Evolutionary conservation across 495 filamentous ascomycete species (phyloP).

Genomic region (Podospora pseudoanserina): DNA sequence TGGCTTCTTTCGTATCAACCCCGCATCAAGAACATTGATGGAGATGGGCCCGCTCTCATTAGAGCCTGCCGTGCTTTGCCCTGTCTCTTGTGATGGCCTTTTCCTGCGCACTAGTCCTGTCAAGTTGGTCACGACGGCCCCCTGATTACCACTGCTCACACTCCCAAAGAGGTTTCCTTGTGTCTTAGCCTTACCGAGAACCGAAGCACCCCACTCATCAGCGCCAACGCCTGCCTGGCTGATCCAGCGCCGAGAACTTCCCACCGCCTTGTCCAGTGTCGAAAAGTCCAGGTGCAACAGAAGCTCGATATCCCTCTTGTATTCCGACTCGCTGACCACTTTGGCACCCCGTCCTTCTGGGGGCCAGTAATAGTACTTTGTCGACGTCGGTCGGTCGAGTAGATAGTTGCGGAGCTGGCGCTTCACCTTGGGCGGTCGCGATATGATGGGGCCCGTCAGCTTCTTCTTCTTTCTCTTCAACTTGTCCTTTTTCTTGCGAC

Average conservation of each 20-base stretch:
- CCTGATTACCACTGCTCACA: conserved; percentile 10
- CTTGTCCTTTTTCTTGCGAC: conserved; percentile 17
- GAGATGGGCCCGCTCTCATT: conserved; percentile 8
- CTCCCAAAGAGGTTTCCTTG: background rate
- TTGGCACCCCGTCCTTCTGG: conserved; percentile 62
- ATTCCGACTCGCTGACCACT: conserved; percentile 66
- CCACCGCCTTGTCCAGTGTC: conserved; percentile 59
- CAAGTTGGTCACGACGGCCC: conserved; percentile 28
- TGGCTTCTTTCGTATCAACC: conserved; percentile 25
- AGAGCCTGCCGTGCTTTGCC: conserved; percentile 12
- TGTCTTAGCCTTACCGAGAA: conserved; percentile 33
- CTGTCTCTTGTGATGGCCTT: conserved; percentile 11
- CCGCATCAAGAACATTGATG: conserved; percentile 29
- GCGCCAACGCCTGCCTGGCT: conserved; percentile 41
- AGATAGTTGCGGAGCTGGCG: conserved; percentile 42
- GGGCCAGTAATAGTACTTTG: conserved; percentile 67
- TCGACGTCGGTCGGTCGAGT: conserved; percentile 41
- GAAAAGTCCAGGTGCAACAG: conserved; percentile 85
- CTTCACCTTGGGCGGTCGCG: conserved; percentile 56
- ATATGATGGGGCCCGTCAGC: conserved; percentile 50
- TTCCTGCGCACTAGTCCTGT: conserved; percentile 41
- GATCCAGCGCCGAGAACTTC: conserved; percentile 71
- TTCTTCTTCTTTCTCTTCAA: conserved; percentile 44
- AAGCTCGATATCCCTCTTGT: conserved; percentile 71
- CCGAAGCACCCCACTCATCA: conserved; percentile 47